Evolutionary conservation across 2,329 filamentous ascomycete genomes (phyloP).

Genomic region (Aspergillus fumigatiaffinis): DNA sequence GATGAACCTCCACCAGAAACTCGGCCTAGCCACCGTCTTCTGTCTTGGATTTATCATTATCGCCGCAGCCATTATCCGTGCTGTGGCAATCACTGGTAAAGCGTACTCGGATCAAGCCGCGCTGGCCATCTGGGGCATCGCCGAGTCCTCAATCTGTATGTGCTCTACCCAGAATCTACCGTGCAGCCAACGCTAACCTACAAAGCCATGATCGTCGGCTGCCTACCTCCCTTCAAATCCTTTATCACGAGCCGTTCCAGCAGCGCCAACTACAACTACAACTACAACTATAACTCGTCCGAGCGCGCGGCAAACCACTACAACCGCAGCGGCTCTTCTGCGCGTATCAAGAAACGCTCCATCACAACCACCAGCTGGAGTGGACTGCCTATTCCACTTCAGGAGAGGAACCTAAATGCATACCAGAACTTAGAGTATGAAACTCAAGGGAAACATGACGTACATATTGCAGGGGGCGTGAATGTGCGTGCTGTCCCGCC

Average conservation of each 20-base stretch:
- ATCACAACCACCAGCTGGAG: conserved; percentile 1
- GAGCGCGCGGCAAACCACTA: not conserved
- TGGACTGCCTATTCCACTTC: conserved; percentile 1
- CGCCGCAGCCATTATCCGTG: conserved; percentile 23
- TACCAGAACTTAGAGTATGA: conserved; percentile 1
- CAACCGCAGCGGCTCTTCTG: not conserved
- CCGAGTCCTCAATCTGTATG: conserved; percentile 18
- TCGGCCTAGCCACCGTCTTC: conserved; percentile 25
- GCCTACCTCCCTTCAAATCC: conserved; percentile 15
- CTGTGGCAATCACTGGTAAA: conserved; percentile 20
- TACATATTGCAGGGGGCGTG: conserved; percentile 3
- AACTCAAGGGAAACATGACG: not conserved
- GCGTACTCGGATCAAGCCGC: conserved; percentile 16
- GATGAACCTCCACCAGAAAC: conserved; percentile 24
- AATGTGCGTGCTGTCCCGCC: not conserved
- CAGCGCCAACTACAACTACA: not conserved
- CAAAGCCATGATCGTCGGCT: conserved; percentile 15
- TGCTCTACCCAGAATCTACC: not conserved
- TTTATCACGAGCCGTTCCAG: conserved; percentile 8
- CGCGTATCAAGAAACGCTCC: not conserved
- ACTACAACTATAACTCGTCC: not conserved
- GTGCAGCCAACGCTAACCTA: not conserved
- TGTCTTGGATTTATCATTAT: conserved; percentile 24
- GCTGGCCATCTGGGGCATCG: conserved; percentile 16
- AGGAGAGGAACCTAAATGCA: not conserved